Evolutionary conservation across 768 basidiomycete genomes (phyloP).

Genomic region (Termitomyces sp.): DNA sequence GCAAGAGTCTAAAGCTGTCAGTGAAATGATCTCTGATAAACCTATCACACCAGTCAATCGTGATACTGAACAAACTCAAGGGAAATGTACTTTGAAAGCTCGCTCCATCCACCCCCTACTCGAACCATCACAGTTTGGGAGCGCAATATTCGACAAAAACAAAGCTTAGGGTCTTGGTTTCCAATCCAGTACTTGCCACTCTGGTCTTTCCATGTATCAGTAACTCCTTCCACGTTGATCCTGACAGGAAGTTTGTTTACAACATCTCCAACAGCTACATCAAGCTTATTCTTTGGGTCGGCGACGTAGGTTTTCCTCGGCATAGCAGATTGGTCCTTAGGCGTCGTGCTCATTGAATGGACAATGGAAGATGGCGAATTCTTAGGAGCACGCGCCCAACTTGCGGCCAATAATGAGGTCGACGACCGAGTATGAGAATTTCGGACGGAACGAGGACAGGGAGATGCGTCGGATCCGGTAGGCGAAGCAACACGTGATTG

Average conservation of each 20-base stretch:
- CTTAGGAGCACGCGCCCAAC: constrained; percentile 67
- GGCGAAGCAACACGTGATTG: constrained; percentile 49
- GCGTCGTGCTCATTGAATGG: constrained; percentile 36
- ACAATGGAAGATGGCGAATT: constrained; percentile 46
- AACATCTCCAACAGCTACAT: constrained; percentile 89
- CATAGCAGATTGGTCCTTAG: constrained; percentile 33
- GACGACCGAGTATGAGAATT: constrained; percentile 33
- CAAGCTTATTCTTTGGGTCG: constrained; percentile 86
- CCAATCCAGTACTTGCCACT: constrained; percentile 98
- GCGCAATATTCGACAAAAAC: constrained; percentile 87
- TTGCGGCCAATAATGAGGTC: constrained; percentile 38
- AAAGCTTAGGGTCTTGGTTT: constrained; percentile 82
- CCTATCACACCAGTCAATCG: constrained; percentile 30
- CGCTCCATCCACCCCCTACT: constrained; percentile 92
- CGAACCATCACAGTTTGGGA: constrained; percentile 96
- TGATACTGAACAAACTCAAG: neutral
- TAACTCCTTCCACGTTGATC: constrained; percentile 76
- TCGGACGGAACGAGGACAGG: constrained; percentile 37
- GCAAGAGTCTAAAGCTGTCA: constrained; percentile 70
- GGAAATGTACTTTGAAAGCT: constrained; percentile 74
- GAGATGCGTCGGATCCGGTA: constrained; percentile 54
- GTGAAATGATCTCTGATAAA: constrained; percentile 87
- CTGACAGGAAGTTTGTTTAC: constrained; percentile 84
- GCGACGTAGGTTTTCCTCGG: constrained; percentile 72
- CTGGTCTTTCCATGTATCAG: constrained; percentile 86